Base-by-base conservation (phyloP, 139 green algal genomes). In the Pseudopediastrum boryanum region DNA sequence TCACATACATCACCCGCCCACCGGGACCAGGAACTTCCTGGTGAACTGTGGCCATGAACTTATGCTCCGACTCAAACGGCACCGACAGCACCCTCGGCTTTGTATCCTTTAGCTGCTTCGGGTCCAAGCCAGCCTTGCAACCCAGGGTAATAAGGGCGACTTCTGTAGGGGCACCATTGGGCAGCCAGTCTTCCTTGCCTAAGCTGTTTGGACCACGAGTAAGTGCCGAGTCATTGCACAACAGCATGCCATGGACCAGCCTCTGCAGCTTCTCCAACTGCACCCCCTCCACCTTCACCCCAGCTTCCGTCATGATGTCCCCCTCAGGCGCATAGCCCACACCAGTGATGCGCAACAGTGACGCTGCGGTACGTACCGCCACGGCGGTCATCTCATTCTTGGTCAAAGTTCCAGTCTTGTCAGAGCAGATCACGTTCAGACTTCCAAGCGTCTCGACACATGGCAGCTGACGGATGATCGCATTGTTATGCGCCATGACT, bases 371-470 rank as follows among this genome's bases (percentile, higher is more conserved):
- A 2, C 39, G 67, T 13, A 87, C 6, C 12, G 44, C 48, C 4
- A 89, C 87, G 13, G 85, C 82, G 1, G 79, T 88, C 91, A 95
- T 95, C 81, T 93, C 84, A 70, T 95, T 95, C 76, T 89, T 75
- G 9, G 79, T 85, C 56, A 89, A 65, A n/a, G 83, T 80, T 29
- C 84, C 85, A 8, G 85, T 90, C 66, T 90, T 90, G 79, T 90
- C 85, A 8, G 52, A 80, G 62, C 79, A 85, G 67, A 88, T 88
- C 64, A 86, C 77, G 4, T 82, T 90, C 10, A 84, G 51, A 19
- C 50, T 78, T 10, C 86, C 86, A 13, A 90, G 77, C 12, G 86
- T 87, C 80, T 85, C 90, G 7, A 86, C 83, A 41, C 50, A 76
- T 13, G 80, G 79, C 62, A 88, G 80, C 54, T 86, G 74, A n/a